Evolutionary conservation across 1,139 yeast species (phyloP), one percentile per base, ranked within the genome.

Genomic region (Pichia sp.): DNA sequence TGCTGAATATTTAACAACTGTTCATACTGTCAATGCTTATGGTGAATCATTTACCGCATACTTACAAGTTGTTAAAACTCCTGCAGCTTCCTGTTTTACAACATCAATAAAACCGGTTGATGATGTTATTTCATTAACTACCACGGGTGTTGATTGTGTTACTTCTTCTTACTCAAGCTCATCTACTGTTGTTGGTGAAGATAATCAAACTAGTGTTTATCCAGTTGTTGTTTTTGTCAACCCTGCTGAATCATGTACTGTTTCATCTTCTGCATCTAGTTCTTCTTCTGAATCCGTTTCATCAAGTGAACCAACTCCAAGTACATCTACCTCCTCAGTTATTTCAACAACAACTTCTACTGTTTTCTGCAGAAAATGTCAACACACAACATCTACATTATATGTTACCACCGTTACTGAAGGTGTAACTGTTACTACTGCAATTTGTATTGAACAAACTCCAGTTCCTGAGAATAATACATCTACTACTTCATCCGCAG

Each of bases 341-440:
- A 36, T 36, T 18, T 18, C 45, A 2, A 41, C 45, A 19, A n/a
- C 31, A 9, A 51, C 53, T 3, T 48, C 51, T 14, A 51, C 53
- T 10, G 29, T 51, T 18, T 34, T 19, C n/a, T 51, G 53, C 25
- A 28, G 38, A 5, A 25, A 42, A 33, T 51, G 53, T 39, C 9
- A 44, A 2, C 51, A 51, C 30, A 44, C 48, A 16, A 48, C 51
- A 5, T 51, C 33, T 33, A 48, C 22, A 31, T 14, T 42, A 4
- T 51, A 22, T 5, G 19, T 16, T 13, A 48, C 53, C 3, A 51
- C 53, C 13, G 53, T 51, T 42, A 51, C 53, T 5, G 44, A 51
- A 7, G 46, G 44, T 18, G 43, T 45, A 11, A 48, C 53, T 14
- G 44, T 48, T 10, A 48, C 51, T 14, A 51, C 53, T 14, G 30